phyloP scores from a whole-genome alignment of 768 basidiomycete genomes.

The Macrolepiota dolichaula region DNA sequence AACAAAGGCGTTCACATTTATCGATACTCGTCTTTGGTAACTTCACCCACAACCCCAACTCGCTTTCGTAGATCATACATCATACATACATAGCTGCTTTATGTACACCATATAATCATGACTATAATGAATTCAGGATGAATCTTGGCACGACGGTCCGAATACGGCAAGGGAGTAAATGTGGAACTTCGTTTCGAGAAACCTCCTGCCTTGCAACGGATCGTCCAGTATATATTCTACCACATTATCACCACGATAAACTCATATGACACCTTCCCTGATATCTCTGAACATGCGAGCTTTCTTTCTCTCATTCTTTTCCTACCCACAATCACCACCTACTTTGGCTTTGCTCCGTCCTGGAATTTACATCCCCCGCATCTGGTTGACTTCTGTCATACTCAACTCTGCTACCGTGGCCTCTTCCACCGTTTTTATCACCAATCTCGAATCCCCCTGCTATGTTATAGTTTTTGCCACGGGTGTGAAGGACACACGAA shows the following conservation, averaged over 20 bases:
- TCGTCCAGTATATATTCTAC: not conserved
- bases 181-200: not conserved
- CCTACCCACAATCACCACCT: too few relatives aligned
- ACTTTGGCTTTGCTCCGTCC: too few relatives aligned
- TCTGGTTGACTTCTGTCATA: too few relatives aligned
- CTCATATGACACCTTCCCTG: not conserved
- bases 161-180: not conserved
- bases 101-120: slow-evolving; percentile 10
- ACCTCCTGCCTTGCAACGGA: not conserved
- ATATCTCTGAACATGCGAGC: not conserved
- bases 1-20: not conserved
- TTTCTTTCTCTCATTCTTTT: not conserved
- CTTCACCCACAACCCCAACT: slow-evolving; percentile 7
- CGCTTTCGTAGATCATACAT: slow-evolving; percentile 5
- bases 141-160: not conserved
- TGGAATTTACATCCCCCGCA: too few relatives aligned
- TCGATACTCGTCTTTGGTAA: not conserved
- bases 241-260: not conserved
- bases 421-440: too few relatives aligned
- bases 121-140: not conserved
- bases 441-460: too few relatives aligned
- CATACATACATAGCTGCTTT: not conserved
- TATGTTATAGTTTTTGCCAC: too few relatives aligned
- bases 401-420: too few relatives aligned
- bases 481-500: too few relatives aligned